Evolutionary conservation across 805 yeast species (phyloP).

Genomic region (Wickerhamiella vanderwaltii): DNA sequence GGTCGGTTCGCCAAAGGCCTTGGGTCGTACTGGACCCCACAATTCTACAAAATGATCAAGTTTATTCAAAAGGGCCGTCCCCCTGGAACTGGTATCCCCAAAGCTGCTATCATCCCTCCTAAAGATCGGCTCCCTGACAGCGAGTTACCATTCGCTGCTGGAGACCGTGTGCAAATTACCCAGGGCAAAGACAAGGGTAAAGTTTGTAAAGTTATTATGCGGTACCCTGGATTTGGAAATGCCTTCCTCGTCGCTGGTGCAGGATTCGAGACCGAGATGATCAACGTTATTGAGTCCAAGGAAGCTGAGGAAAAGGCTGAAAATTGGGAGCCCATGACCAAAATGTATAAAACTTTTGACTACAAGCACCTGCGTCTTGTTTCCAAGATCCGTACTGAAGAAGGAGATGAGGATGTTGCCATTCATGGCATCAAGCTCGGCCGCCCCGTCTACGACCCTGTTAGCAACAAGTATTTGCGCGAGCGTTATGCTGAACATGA

Average conservation of each 20-base stretch:
- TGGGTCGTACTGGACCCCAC: conserved; percentile 16
- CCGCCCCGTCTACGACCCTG: conserved; percentile 62
- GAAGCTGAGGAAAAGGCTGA: conserved; percentile 34
- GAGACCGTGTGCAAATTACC: conserved; percentile 22
- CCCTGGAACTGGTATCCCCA: conserved; percentile 17
- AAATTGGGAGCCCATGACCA: conserved; percentile 58
- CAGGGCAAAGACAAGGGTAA: conserved; percentile 62
- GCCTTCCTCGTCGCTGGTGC: conserved; percentile 53
- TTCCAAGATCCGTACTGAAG: conserved; percentile 58
- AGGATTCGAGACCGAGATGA: conserved; percentile 48
- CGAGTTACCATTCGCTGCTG: conserved; percentile 21
- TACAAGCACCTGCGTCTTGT: conserved; percentile 58
- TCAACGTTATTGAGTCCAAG: conserved; percentile 67
- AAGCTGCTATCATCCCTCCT: conserved; percentile 17
- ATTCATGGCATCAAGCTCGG: conserved; percentile 59
- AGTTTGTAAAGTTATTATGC: conserved; percentile 47
- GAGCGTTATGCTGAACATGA: conserved; percentile 64
- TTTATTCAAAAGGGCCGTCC: conserved; percentile 18
- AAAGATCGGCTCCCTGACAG: conserved; percentile 15
- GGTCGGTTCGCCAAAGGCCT: conserved; percentile 1
- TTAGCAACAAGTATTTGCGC: conserved; percentile 62
- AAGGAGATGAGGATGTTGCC: conserved; percentile 60
- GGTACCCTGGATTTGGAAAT: conserved; percentile 48
- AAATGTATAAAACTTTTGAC: conserved; percentile 53
- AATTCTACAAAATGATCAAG: conserved; percentile 18